Evolutionary conservation across 2,329 filamentous ascomycete genomes (phyloP).

Genomic region (Hymenotorrendiella dingleyae): DNA sequence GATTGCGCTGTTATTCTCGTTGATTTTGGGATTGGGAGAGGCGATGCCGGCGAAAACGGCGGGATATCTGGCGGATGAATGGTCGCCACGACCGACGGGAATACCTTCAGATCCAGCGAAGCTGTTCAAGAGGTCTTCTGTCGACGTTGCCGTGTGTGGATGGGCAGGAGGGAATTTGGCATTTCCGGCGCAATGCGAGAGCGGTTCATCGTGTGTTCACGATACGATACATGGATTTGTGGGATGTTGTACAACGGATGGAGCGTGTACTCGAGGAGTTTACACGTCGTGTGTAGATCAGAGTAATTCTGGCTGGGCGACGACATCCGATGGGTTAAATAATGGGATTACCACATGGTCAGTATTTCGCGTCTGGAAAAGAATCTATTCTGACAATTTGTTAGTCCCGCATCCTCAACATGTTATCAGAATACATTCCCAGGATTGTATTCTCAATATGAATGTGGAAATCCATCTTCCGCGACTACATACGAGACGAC

Average conservation of each 20-base stretch:
- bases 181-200: constrained; percentile 19
- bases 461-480: constrained; percentile 22
- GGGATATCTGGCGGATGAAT: constrained; percentile 21
- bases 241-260: constrained; percentile 27
- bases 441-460: constrained; percentile 25
- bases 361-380: too few relatives aligned
- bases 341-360: constrained; percentile 29
- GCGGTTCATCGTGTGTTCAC: constrained; percentile 27
- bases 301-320: constrained; percentile 21
- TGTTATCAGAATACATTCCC: constrained; percentile 28
- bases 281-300: constrained; percentile 28
- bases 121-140: constrained; percentile 22
- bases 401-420: constrained; percentile 15
- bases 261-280: constrained; percentile 25
- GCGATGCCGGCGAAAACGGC: constrained; percentile 23
- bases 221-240: constrained; percentile 24
- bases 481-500: constrained; percentile 22
- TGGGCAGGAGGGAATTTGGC: constrained; percentile 24
- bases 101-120: constrained; percentile 14
- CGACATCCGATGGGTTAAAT: constrained; percentile 16
- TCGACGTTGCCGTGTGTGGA: constrained; percentile 26
- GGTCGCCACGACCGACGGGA: constrained; percentile 26
- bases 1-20: constrained; percentile 19
- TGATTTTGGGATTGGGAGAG: constrained; percentile 14
- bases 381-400: constrained; percentile 16